Conservation (phyloP, 2,329 filamentous ascomycete genomes). For the Phaeosphaeriaceae sp. region DNA sequence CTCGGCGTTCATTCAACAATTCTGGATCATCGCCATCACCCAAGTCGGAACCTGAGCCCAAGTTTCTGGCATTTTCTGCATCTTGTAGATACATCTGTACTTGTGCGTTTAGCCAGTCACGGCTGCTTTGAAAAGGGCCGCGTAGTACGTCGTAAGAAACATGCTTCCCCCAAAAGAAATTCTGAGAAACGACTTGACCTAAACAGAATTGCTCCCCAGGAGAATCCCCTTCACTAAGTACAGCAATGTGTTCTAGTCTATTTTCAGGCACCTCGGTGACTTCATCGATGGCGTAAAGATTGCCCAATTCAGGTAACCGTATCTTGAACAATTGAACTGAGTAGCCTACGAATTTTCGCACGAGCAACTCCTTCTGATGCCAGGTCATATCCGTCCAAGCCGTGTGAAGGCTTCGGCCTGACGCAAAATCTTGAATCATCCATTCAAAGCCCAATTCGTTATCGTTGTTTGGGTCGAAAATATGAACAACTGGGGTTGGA, state of each 20-base stretch:
- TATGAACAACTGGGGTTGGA: constrained; percentile 19
- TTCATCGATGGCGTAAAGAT: neutral
- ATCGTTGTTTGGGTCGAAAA: constrained; percentile 5
- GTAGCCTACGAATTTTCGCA: constrained; percentile 7
- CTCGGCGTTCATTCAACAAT: too few species aligned
- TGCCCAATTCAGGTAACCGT: constrained; percentile 9
- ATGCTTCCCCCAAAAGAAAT: constrained; percentile 2
- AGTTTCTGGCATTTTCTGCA: neutral
- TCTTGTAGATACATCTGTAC: neutral
- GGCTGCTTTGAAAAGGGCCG: constrained; percentile 4
- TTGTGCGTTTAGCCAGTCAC: constrained; percentile 7
- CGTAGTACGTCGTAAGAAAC: neutral
- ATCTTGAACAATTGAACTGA: constrained; percentile 3
- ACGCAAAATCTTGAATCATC: constrained; percentile 30
- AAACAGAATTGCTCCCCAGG: too few species aligned
- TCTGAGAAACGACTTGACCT: neutral
- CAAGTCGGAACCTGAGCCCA: neutral
- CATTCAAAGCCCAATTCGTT: constrained; percentile 33
- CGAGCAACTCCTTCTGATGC: constrained; percentile 14
- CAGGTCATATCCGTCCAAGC: constrained; percentile 8
- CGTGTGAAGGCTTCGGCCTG: neutral
- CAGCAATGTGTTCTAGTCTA: too few species aligned
- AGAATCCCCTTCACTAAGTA: too few species aligned
- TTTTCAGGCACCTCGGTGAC: too few species aligned
- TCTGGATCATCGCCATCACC: neutral